Evolutionary conservation across 2,329 filamentous ascomycete species (phyloP), one percentile per base, ranked within the genome.

Genomic region (Venturia effusa): DNA sequence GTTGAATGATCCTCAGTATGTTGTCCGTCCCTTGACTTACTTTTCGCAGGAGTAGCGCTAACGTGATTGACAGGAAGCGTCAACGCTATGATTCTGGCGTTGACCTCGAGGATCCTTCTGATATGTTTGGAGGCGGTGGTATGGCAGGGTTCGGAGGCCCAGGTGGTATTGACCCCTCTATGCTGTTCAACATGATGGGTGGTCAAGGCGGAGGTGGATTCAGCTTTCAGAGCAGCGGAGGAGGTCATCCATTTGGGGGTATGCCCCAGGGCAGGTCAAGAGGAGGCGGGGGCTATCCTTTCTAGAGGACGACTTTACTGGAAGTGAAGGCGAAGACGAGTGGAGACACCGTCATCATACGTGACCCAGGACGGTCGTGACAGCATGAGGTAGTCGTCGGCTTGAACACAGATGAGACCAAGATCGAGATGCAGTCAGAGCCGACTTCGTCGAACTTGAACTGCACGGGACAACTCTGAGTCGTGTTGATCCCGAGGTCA

Each of bases 1-100:
- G 61, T 79, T 99, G 77, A 96, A 90, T 73, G 94, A 99, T 77
- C 81, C 92, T 79, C 87, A 96, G 88, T 92, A 88, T 77, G 88
- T 85, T 67, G 43, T 32, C 15, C 54, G 61, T 15, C 54, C 51
- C 64, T 57, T 59, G 64, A 62, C 66, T 45, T 48, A 27, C 7
- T 13, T 22, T 40, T 4, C n/a, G 43, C 22, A 61, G 34, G 15
- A 62, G 3, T 55, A 59, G n/a, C 64, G 57, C 64, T 68, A 66
- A 68, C 63, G 48, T 24, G 5, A 22, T 51, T 48, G 55, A 30
- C 66, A 91, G 88, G 76, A 97, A 96, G 80, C 88, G 90, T 69
- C 88, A 89, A 68, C 83, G 89, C 62, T 99, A 96, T 73, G 93
- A 99, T 73, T 94, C 88, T 68, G 94, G 94, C 43, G 90, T 94